Evolutionary conservation across 345 rosid genomes (phyloP).

Genomic region (Salix exigua): DNA sequence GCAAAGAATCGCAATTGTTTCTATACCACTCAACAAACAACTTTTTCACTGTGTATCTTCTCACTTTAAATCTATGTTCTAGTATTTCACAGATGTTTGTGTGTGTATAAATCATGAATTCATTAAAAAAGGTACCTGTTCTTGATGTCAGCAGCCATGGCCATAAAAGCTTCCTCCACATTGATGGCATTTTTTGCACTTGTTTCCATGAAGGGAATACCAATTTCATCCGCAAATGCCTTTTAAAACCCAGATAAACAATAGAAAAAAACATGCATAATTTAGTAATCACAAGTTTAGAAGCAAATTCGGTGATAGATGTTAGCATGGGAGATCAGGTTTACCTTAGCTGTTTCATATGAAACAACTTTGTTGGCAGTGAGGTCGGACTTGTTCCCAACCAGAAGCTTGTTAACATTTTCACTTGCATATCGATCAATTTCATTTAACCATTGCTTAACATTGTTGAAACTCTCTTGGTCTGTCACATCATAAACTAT

Average conservation of each 20-base stretch:
- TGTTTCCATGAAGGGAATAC: constrained; percentile 80
- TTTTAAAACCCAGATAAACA: constrained; percentile 19
- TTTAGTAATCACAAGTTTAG: constrained; percentile 1
- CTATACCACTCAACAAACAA: background rate
- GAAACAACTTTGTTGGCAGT: constrained; percentile 65
- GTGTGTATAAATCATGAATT: background rate
- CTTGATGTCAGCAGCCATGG: constrained; percentile 74
- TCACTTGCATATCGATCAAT: constrained; percentile 76
- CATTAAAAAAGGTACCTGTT: constrained; percentile 35
- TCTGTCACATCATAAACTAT: constrained; percentile 81
- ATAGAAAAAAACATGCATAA: background rate
- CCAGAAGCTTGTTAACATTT: constrained; percentile 71
- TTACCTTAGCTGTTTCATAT: constrained; percentile 73
- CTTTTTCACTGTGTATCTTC: background rate
- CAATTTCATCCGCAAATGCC: constrained; percentile 74
- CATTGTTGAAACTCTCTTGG: constrained; percentile 76
- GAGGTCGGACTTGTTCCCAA: constrained; percentile 68
- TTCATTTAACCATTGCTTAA: constrained; percentile 73
- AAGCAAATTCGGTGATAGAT: background rate
- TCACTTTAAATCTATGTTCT: background rate
- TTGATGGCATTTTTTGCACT: constrained; percentile 72
- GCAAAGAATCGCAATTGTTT: background rate
- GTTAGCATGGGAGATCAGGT: background rate
- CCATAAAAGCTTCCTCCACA: constrained; percentile 78
- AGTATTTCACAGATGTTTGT: background rate